A percentile compares a stretch with the other conserved stretches of the same genome.
Evolutionary conservation across 2,329 filamentous ascomycete species (phyloP).

Genomic region (Biscogniauxia marginata): DNA sequence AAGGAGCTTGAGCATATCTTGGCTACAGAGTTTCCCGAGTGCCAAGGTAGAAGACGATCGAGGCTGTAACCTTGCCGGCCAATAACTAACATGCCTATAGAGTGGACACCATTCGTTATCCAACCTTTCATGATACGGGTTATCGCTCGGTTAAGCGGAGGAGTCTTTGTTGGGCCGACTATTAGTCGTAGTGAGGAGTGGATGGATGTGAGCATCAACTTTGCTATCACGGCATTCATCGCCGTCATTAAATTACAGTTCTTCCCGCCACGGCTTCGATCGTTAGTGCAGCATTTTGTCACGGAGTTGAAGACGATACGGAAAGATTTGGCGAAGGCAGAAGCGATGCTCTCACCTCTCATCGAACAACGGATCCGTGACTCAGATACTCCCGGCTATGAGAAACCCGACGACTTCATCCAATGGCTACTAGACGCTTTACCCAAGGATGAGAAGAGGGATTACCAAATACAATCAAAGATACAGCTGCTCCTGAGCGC

Average conservation of each 20-base stretch:
- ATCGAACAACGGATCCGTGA: constrained; percentile 46
- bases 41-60: constrained; percentile 35
- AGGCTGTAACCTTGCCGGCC: constrained; percentile 7
- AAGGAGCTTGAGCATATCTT: constrained; percentile 47
- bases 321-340: constrained; percentile 42
- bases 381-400: constrained; percentile 37
- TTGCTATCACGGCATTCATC: constrained; percentile 48
- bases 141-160: constrained; percentile 52
- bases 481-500: constrained; percentile 45
- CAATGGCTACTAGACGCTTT: constrained; percentile 45
- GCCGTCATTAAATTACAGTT: constrained; percentile 50
- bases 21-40: constrained; percentile 47
- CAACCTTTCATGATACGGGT: constrained; percentile 51
- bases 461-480: constrained; percentile 39
- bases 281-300: constrained; percentile 45
- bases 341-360: constrained; percentile 44
- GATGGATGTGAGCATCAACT: constrained; percentile 52
- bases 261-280: constrained; percentile 50
- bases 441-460: constrained; percentile 35
- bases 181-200: constrained; percentile 53
- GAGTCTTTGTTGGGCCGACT: constrained; percentile 50
- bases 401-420: constrained; percentile 46
- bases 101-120: constrained; percentile 55
- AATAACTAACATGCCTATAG: constrained; percentile 29
- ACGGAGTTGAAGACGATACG: constrained; percentile 46